Base-by-base conservation (phyloP, 1,284 basidiomycete species). In the Amylostereum areolatum region DNA sequence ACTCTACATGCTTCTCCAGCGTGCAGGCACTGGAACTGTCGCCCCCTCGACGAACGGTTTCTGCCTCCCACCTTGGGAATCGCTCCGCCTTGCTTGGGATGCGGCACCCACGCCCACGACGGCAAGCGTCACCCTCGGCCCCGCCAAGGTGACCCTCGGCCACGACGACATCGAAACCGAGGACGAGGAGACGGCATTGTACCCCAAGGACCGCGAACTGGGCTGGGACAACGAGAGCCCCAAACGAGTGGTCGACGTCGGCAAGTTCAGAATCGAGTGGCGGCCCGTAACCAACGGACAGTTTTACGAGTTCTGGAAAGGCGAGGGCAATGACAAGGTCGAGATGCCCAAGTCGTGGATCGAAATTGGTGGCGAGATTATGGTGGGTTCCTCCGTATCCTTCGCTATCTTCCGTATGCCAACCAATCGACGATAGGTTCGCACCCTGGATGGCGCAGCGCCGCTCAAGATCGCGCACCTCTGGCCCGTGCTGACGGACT, bases 171-270 rank as follows among this genome's bases (percentile, higher is more conserved):
- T 68, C 44, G 95, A 98, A 64, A 67, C 63, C 0, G 75, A 86
- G 7, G 95, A 97, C 61, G 68, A 65, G 3, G 59, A 63, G 1
- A 60, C 62, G 10, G 59, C 60, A 6, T 53, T 56, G 5, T 65
- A 78, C 43, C 61, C 77, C 40, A 62, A 70, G 11, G 66, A 68
- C 12, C 88, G 95, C 60, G 83, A 87, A 54, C 94, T 91, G 62
- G 97, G 95, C 0, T 98, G 95, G 96, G 97, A 99, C 66, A 95
- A 92, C 59, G 96, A 99, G 72, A 76, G 85, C 60, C 92, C 94
- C 1, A 70, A 70, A 55, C 71, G 86, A 25, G 63, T 63, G 12
- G 77, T 84, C 10, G 58, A 75, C 0, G 80, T 90, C 6, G 73
- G 70, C 28, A 47, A 74, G 47, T 84, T 97, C 72, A 76, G 73